Base-by-base conservation (phyloP, 768 basidiomycete genomes). In the Panaeolus papilionaceus region DNA sequence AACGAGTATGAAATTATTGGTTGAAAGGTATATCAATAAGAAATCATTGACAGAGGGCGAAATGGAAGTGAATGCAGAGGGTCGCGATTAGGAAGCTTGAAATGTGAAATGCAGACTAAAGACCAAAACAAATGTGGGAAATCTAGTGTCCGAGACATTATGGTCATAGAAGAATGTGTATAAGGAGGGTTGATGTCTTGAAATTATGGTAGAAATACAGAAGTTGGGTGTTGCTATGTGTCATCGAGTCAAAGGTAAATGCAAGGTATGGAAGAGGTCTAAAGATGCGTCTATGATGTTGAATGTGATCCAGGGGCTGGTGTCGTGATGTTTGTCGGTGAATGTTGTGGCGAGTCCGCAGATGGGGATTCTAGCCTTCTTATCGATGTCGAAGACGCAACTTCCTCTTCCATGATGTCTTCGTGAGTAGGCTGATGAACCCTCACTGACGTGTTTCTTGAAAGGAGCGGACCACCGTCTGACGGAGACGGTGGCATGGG, bases 391-490 rank as follows among this genome's bases (percentile, higher is more conserved):
- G 67, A 63, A 23, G 66, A 23, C 18, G 63, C 66, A 16, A 64
- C 66, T 49, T 74, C 72, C 67, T 75, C 75, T 67, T 73, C 72
- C 39, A 69, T 66, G 40, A 74, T 74, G 44, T 74, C 72, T 39
- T 65, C 69, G 37, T 73, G 72, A 49, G 45, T 68, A 47, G 61
- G 68, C 44, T 72, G 75, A 65, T 71, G 68, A 39, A 66, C 65
- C 45, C 71, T 69, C 44, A 68, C 9, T 2, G 72, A 76, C 11
- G 72, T 64, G 20, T 67, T 73, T 42, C 73, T 69, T 38, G 75
- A 76, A 20, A 73, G 20, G 12, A 26, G 67, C 26, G 51, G 45
- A 12, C 63, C 64, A 37, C 42, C 66, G 1, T 54, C 61, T 44
- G 72, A 68, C 26, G 73, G 62, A 10, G 72, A 63, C 9, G 73